phyloP scores from a whole-genome alignment of 2,329 filamentous ascomycete genomes.

The Tympanopsis confertula region DNA sequence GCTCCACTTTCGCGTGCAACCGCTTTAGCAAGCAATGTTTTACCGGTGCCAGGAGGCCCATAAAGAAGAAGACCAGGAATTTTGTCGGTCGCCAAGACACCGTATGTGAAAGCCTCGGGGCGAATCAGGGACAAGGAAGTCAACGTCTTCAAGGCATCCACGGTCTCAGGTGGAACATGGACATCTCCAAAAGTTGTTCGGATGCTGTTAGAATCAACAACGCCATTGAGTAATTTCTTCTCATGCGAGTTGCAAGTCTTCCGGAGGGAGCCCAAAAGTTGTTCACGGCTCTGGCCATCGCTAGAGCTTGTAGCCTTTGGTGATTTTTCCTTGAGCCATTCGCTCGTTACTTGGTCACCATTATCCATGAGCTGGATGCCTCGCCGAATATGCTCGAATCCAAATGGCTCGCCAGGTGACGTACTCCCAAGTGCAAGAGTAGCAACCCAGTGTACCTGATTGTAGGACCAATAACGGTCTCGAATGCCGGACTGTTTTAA shows the following conservation, averaged over 20 bases:
- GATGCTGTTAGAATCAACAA: conserved; percentile 48
- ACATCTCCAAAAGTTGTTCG: conserved; percentile 54
- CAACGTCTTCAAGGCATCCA: conserved; percentile 53
- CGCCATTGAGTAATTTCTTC: conserved; percentile 46
- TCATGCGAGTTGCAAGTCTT: conserved; percentile 45
- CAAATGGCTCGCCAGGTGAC: not conserved
- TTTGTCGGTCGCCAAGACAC: conserved; percentile 53
- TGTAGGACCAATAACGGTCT: not conserved
- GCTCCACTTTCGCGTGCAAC: conserved; percentile 17
- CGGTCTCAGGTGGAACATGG: conserved; percentile 47
- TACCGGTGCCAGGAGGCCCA: conserved; percentile 40
- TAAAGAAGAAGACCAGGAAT: conserved; percentile 53
- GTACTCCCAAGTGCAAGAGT: not conserved
- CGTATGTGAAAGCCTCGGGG: conserved; percentile 58
- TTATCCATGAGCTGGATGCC: not conserved
- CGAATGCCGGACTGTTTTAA: not conserved
- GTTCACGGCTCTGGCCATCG: conserved; percentile 13
- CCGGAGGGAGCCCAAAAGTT: conserved; percentile 26
- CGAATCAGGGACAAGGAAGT: conserved; percentile 52
- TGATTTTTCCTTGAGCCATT: not conserved
- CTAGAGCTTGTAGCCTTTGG: not conserved
- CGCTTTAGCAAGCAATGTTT: conserved; percentile 16
- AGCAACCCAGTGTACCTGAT: not conserved
- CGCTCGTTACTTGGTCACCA: not conserved
- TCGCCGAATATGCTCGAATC: not conserved